Conservation (phyloP, 2,329 filamentous ascomycete species). For the Pestalotiopsis fici region DNA sequence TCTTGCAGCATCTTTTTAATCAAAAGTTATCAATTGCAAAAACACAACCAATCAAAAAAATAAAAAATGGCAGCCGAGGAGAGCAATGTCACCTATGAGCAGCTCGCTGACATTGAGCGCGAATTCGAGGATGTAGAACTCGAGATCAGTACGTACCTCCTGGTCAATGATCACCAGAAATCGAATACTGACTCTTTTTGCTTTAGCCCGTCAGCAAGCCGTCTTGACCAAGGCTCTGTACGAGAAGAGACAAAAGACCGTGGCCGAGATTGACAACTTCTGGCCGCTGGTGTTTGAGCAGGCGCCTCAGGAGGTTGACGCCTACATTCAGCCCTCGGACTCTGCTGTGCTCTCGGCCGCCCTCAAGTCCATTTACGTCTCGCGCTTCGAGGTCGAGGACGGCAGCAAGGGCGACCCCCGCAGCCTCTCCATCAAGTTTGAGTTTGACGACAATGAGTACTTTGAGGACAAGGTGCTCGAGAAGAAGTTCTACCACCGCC, state of each 20-base stretch:
- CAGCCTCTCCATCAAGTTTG: constrained; percentile 75
- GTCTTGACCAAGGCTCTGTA: constrained; percentile 71
- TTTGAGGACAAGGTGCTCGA: constrained; percentile 78
- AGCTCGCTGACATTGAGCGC: constrained; percentile 77
- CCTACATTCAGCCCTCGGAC: constrained; percentile 83
- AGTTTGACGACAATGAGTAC: constrained; percentile 79
- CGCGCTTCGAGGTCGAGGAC: constrained; percentile 75
- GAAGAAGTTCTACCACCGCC: constrained; percentile 91
- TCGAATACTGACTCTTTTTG: constrained; percentile 10
- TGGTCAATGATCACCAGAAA: not conserved
- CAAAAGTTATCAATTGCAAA: not conserved
- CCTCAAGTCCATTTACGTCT: constrained; percentile 70
- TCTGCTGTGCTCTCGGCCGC: constrained; percentile 69
- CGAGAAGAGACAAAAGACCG: constrained; percentile 70
- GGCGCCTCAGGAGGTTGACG: constrained; percentile 81
- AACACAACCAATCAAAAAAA: not conserved
- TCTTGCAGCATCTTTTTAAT: not conserved
- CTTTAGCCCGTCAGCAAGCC: constrained; percentile 71
- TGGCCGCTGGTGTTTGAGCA: constrained; percentile 94
- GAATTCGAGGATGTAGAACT: constrained; percentile 84
- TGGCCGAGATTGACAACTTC: constrained; percentile 80
- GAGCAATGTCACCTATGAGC: constrained; percentile 63
- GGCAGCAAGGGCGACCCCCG: constrained; percentile 72
- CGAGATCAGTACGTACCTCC: constrained; percentile 70
- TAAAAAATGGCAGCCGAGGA: constrained; percentile 3